Percentiles rank a stretch among this genome's conserved stretches.
Conservation (phyloP, 352 stramenopile species). For the Globisporangium takayamanum region DNA sequence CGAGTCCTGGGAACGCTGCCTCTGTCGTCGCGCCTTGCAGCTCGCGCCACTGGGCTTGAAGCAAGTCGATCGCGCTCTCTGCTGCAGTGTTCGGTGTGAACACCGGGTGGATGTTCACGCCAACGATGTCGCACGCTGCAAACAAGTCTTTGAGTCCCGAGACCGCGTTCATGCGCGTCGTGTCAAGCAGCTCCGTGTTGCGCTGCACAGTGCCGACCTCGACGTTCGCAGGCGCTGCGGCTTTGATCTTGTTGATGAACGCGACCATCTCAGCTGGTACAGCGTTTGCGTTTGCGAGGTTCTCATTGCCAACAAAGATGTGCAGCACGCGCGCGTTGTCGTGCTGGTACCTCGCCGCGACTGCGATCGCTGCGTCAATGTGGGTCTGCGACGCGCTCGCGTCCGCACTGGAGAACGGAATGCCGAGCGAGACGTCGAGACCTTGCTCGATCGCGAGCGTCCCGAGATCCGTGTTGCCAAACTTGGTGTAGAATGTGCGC, state of each 20-base stretch:
- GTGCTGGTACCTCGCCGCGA: conserved; percentile 22
- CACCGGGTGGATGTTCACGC: conserved; percentile 68
- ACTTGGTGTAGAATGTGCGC: conserved; percentile 48
- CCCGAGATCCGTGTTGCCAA: conserved; percentile 29
- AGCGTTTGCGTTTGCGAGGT: conserved; percentile 25
- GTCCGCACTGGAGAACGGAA: conserved; percentile 36
- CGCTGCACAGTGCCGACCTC: conserved; percentile 39
- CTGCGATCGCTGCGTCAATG: conserved; percentile 27
- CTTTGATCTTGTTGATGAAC: conserved; percentile 36
- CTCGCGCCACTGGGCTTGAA: conserved; percentile 36
- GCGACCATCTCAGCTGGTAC: conserved; percentile 34
- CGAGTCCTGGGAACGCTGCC: conserved; percentile 33
- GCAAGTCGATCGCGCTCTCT: conserved; percentile 33
- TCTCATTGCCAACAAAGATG: conserved; percentile 63
- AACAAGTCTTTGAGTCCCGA: conserved; percentile 37
- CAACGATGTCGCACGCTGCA: conserved; percentile 42
- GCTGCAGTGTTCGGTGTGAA: conserved; percentile 34
- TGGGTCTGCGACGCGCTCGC: conserved; percentile 24
- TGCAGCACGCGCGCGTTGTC: conserved; percentile 28
- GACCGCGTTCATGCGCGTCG: conserved; percentile 25
- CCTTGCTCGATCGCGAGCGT: conserved; percentile 34
- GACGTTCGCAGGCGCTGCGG: conserved; percentile 18
- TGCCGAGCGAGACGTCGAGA: conserved; percentile 39
- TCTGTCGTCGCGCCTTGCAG: conserved; percentile 28
- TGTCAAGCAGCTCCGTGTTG: conserved; percentile 45